phyloP scores from a whole-genome alignment of 768 basidiomycete genomes.

The Mycena kentingensis region DNA sequence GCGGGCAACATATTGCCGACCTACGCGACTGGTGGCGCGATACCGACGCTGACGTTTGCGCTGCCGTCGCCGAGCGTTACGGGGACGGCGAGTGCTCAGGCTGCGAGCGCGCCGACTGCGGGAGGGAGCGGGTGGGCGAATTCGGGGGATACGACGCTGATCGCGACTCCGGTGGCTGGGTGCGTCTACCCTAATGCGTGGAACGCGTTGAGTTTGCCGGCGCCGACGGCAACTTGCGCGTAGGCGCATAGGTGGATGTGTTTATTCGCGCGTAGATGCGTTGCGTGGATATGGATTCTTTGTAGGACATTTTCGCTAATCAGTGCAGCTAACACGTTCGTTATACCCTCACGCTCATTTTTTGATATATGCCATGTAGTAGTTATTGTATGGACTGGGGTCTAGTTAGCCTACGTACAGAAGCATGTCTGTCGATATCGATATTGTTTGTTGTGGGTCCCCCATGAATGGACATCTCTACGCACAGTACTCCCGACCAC shows the following conservation, averaged over 20 bases:
- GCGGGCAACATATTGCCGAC: constrained; percentile 48
- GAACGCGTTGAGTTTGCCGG: constrained; percentile 31
- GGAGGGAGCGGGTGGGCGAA: constrained; percentile 60
- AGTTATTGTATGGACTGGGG: no score
- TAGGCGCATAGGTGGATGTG: neutral
- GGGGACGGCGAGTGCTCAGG: constrained; percentile 1
- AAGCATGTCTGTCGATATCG: no score
- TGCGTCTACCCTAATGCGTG: constrained; percentile 54
- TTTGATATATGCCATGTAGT: no score
- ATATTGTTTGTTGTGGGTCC: no score
- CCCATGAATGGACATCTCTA: no score
- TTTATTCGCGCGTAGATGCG: neutral
- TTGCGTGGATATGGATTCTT: neutral
- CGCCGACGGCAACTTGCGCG: neutral
- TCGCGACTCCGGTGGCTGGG: constrained; percentile 45
- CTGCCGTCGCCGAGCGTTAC: constrained; percentile 34
- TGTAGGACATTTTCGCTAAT: neutral
- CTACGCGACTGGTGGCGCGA: constrained; percentile 57
- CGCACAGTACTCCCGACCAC: no score
- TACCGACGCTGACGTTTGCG: constrained; percentile 54
- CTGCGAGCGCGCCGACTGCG: constrained; percentile 29
- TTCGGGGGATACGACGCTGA: constrained; percentile 43
- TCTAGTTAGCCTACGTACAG: no score
- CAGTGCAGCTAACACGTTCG: neutral
- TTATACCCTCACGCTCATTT: neutral